Evolutionary conservation across 164 flowering plant species (phyloP).

Genomic region (Tetracentron sinense): DNA sequence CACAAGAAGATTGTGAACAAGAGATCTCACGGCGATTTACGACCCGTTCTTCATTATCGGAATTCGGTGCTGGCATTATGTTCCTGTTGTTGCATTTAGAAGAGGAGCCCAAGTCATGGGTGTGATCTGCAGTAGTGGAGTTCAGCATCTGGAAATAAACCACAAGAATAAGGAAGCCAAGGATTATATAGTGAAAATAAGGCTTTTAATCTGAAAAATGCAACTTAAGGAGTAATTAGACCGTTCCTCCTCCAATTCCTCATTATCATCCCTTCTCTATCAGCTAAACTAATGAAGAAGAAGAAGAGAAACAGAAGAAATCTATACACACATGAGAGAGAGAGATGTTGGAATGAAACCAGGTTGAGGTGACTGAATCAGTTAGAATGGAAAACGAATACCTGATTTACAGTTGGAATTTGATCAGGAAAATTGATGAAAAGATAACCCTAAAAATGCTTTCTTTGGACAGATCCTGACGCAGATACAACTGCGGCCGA

Average conservation of each 20-base stretch:
- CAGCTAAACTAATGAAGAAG: not conserved
- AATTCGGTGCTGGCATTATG: slow-evolving; percentile 26
- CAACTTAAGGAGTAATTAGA: too few species aligned
- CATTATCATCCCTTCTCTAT: too few species aligned
- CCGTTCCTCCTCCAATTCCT: too few species aligned
- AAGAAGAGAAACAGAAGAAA: not conserved
- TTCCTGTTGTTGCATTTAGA: slow-evolving; percentile 55
- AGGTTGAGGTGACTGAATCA: too few species aligned
- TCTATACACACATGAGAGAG: too few species aligned
- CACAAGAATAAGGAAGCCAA: too few species aligned
- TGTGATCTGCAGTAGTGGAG: slow-evolving; percentile 30
- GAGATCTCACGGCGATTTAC: slow-evolving; percentile 60
- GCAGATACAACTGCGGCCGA: slow-evolving; percentile 15
- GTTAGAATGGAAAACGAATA: too few species aligned
- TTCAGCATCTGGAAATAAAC: slow-evolving; percentile 43
- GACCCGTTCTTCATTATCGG: slow-evolving; percentile 35
- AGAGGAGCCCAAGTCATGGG: slow-evolving; percentile 52
- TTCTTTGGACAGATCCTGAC: slow-evolving; percentile 7
- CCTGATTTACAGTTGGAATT: too few species aligned
- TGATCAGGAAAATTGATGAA: slow-evolving; percentile 23
- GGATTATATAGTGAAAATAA: too few species aligned
- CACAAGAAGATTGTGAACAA: not conserved
- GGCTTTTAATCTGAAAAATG: too few species aligned
- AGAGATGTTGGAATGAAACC: too few species aligned
- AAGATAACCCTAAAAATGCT: slow-evolving; percentile 9